A percentile compares a stretch with the other conserved stretches of the same genome.
phyloP scores from a whole-genome alignment of 208 protist species.

The Crithidia acanthocephali region DNA sequence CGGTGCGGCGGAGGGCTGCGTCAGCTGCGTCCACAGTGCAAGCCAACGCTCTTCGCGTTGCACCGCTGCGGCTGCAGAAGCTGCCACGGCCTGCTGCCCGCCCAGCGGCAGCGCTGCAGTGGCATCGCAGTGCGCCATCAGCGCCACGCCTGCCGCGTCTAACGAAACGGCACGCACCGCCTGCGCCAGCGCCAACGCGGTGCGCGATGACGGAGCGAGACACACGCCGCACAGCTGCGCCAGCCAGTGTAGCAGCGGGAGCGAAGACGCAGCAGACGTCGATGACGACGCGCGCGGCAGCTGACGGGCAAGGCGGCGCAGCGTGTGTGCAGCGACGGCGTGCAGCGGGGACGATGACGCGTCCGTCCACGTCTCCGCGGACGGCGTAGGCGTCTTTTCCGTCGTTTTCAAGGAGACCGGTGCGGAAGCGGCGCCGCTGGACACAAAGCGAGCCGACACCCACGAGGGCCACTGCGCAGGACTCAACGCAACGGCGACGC shows the following conservation, averaged over 20 bases:
- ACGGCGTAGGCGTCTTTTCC: no score
- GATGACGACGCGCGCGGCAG: constrained; percentile 2
- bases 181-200: constrained; percentile 33
- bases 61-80: neutral
- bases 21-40: constrained; percentile 22
- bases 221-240: constrained; percentile 42
- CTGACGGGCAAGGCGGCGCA: constrained; percentile 9
- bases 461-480: constrained; percentile 40
- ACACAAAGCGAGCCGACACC: constrained; percentile 24
- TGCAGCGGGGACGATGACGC: constrained; percentile 18
- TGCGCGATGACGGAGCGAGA: constrained; percentile 27
- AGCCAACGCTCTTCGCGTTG: constrained; percentile 28
- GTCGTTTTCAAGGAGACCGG: neutral
- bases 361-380: neutral
- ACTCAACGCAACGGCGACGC: constrained; percentile 38
- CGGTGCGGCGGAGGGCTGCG: constrained; percentile 12
- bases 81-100: no score
- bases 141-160: constrained; percentile 24
- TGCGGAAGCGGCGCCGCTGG: constrained; percentile 15
- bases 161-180: constrained; percentile 15
- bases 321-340: constrained; percentile 11
- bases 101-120: no score
- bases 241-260: constrained; percentile 28
- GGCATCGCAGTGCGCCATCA: constrained; percentile 22
- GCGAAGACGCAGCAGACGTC: neutral